These are phyloP conservation scores for Ophiostoma sp. DNA, from an alignment of 2,329 filamentous ascomycete species.

Conservation along the genomic window DNA sequence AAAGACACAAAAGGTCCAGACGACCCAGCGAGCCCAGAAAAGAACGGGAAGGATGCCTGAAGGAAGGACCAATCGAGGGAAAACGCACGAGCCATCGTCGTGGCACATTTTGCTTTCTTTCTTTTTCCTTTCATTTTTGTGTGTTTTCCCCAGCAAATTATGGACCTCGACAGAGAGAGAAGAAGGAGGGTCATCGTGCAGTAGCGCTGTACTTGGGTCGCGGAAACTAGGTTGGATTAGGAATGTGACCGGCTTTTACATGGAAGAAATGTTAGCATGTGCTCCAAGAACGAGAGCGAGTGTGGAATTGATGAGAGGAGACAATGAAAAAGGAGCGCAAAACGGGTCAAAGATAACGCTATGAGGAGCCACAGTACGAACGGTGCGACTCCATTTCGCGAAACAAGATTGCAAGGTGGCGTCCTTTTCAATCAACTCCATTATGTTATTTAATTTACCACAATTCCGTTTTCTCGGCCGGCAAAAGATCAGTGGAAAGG, in stretches of 20 bases:
- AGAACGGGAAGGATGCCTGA: not conserved
- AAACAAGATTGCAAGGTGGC: not conserved
- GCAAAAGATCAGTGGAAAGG: not conserved
- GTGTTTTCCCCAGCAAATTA: not conserved
- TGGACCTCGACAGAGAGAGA: not conserved
- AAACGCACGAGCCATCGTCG: not conserved
- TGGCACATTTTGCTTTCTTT: not conserved
- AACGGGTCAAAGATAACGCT: not conserved
- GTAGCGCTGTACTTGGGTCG: not conserved
- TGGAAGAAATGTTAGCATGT: not conserved
- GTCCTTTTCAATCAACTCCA: not conserved
- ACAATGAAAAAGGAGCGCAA: not conserved
- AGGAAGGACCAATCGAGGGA: not conserved
- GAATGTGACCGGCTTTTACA: conserved; percentile 7
- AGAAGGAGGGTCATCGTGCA: not conserved
- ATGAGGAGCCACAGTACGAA: not conserved
- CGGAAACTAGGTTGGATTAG: not conserved
- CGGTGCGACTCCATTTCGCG: not conserved
- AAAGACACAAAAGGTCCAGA: not conserved
- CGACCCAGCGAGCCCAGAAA: not conserved
- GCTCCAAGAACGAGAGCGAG: not conserved
- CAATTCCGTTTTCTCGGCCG: not conserved
- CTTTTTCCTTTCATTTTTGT: not conserved
- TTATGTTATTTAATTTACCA: not conserved
- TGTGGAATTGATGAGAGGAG: not conserved